Conservation (phyloP, 805 yeast species). For the Wickerhamomyces queroliae region DNA sequence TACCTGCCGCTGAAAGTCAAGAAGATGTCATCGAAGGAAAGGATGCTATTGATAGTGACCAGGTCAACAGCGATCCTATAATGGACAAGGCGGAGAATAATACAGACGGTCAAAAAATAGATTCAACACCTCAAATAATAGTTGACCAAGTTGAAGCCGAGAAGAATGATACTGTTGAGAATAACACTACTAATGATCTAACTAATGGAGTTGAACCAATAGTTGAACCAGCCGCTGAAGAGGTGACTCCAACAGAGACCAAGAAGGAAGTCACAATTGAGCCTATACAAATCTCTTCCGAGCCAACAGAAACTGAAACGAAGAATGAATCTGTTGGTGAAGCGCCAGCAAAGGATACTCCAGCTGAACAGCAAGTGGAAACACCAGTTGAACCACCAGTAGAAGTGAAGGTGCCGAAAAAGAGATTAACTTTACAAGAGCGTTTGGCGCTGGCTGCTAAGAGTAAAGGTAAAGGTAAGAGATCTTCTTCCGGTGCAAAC, state of each 20-base stretch:
- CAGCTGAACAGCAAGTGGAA: background rate
- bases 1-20: too few relatives aligned
- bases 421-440: constrained; percentile 76
- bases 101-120: too few relatives aligned
- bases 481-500: constrained; percentile 13
- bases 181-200: too few relatives aligned
- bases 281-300: too few relatives aligned
- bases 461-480: constrained; percentile 23
- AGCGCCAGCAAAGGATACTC: background rate
- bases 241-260: background rate
- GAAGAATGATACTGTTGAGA: too few relatives aligned
- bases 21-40: too few relatives aligned
- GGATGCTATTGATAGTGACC: too few relatives aligned
- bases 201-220: background rate
- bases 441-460: constrained; percentile 79
- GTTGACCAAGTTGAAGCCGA: too few relatives aligned
- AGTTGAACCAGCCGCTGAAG: background rate
- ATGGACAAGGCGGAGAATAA: too few relatives aligned
- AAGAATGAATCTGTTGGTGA: background rate
- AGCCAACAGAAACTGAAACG: background rate
- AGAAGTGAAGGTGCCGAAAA: constrained; percentile 27
- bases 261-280: background rate
- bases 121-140: too few relatives aligned
- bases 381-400: constrained; percentile 1
- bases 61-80: too few relatives aligned